Percentiles rank a stretch among this genome's conserved stretches.
phyloP scores from a whole-genome alignment of 768 basidiomycete genomes.

The Leucogyrophana mollusca region DNA sequence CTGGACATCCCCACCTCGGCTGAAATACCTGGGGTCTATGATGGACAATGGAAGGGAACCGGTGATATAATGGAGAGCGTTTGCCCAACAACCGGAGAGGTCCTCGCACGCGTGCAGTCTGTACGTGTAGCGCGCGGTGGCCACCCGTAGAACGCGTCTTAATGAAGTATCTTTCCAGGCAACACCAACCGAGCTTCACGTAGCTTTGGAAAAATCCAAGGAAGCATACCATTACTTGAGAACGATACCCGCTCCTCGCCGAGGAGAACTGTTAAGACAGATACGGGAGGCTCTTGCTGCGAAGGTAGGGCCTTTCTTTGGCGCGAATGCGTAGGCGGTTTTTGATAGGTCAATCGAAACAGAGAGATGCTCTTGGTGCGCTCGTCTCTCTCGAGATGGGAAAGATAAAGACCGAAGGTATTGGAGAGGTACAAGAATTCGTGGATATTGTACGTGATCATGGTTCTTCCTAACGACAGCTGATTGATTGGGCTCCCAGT shows the following conservation, averaged over 20 bases:
- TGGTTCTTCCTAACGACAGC: background rate
- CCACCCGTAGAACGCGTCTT: constrained; percentile 6
- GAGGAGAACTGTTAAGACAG: constrained; percentile 87
- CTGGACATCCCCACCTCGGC: constrained; percentile 55
- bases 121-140: constrained; percentile 39
- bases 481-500: constrained; percentile 42
- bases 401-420: constrained; percentile 86
- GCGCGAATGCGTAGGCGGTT: background rate
- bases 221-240: constrained; percentile 75
- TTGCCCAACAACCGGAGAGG: constrained; percentile 88
- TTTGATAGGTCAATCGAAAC: constrained; percentile 7
- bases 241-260: constrained; percentile 78
- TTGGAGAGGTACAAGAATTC: constrained; percentile 94
- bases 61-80: constrained; percentile 68
- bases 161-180: constrained; percentile 41
- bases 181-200: constrained; percentile 69
- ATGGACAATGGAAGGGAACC: constrained; percentile 76
- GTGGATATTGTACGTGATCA: constrained; percentile 77
- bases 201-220: constrained; percentile 63
- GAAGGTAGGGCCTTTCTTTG: constrained; percentile 53
- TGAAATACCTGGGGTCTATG: constrained; percentile 76
- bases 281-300: constrained; percentile 77
- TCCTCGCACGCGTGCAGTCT: constrained; percentile 70
- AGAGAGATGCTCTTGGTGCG: constrained; percentile 79
- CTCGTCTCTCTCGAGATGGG: constrained; percentile 90